Evolutionary conservation across 345 rosid genomes (phyloP).

Genomic region (Atalantia buxifolia): DNA sequence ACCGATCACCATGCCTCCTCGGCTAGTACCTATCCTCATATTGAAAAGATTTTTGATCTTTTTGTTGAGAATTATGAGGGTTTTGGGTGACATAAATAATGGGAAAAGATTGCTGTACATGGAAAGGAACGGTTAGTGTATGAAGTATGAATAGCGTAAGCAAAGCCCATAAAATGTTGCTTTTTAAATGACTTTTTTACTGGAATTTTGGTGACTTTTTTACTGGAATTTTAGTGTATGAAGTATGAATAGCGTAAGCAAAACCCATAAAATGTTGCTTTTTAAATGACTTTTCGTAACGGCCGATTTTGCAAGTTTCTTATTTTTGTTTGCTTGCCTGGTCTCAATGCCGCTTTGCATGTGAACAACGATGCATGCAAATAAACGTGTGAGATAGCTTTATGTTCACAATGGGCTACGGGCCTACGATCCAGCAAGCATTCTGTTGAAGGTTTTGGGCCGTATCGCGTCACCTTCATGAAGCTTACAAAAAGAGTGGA

Average conservation of each 20-base stretch:
- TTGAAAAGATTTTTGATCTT: neutral
- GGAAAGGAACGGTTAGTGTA: constrained; percentile 14
- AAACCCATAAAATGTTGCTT: constrained; percentile 12
- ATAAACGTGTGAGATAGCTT: neutral
- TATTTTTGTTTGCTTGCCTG: neutral
- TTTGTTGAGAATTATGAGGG: neutral
- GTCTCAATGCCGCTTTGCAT: neutral
- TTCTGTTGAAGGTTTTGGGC: too few species aligned
- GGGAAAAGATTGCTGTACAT: neutral
- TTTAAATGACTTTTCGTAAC: constrained; percentile 3
- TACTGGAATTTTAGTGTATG: neutral
- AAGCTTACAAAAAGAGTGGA: too few species aligned
- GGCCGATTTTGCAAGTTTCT: neutral
- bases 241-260: neutral
- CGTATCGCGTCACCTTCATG: too few species aligned
- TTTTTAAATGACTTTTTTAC: neutral
- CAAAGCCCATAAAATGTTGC: constrained; percentile 11
- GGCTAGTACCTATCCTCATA: neutral
- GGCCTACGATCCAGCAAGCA: too few species aligned
- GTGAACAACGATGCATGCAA: neutral
- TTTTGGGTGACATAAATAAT: neutral
- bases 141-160: neutral
- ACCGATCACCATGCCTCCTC: constrained; percentile 1
- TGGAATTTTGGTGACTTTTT: constrained; percentile 8
- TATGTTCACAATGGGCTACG: neutral